phyloP scores from a whole-genome alignment of 1,284 basidiomycete genomes.

The Exsudoporus floridanus region DNA sequence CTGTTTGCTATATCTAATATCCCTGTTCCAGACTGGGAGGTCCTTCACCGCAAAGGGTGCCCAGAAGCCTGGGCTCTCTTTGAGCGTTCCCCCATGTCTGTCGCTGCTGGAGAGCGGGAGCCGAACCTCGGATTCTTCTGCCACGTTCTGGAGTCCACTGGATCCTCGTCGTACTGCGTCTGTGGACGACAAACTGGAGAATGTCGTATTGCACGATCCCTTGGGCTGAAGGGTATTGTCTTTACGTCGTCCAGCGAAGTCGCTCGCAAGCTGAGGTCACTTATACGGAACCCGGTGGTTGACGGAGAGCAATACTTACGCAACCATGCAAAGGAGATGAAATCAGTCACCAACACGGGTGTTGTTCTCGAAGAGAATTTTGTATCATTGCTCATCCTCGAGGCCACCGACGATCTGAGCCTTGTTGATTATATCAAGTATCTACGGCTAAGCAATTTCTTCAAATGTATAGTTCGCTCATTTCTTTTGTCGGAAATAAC shows the following conservation, averaged over 20 bases:
- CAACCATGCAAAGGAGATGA: constrained; percentile 16
- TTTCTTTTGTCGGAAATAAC: not conserved
- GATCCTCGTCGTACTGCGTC: constrained; percentile 23
- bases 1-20: constrained; percentile 29
- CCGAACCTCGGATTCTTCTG: constrained; percentile 26
- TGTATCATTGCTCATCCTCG: constrained; percentile 24
- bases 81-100: constrained; percentile 24
- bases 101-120: constrained; percentile 19
- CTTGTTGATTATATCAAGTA: constrained; percentile 25
- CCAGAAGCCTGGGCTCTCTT: constrained; percentile 28
- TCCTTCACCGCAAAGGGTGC: constrained; percentile 10
- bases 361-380: constrained; percentile 24
- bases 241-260: constrained; percentile 21
- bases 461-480: constrained; percentile 9
- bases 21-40: constrained; percentile 25
- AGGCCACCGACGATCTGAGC: constrained; percentile 17
- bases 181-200: constrained; percentile 25
- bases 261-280: constrained; percentile 10
- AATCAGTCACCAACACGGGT: constrained; percentile 21
- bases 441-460: constrained; percentile 24
- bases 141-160: constrained; percentile 19
- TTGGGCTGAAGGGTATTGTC: constrained; percentile 24
- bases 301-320: constrained; percentile 20
- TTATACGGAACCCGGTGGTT: constrained; percentile 20
- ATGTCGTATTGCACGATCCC: constrained; percentile 21